Percentiles rank a stretch among this genome's conserved stretches.
Evolutionary conservation across 2,329 filamentous ascomycete species (phyloP).

Genomic region (Cladophialophora chaetospira): DNA sequence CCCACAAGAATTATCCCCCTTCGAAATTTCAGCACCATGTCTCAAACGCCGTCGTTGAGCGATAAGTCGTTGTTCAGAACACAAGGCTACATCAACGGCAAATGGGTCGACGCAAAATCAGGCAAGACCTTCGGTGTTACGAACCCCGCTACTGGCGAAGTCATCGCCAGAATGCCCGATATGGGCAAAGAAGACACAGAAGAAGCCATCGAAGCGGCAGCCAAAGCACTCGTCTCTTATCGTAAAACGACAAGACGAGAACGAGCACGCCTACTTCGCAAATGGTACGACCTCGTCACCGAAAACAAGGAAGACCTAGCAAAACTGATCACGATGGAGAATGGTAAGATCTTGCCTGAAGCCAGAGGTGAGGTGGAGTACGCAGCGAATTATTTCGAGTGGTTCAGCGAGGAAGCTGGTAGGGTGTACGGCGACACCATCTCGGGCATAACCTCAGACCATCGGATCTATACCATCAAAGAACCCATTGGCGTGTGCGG

Average conservation of each 20-base stretch:
- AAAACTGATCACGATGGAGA: constrained; percentile 74
- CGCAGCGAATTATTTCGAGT: constrained; percentile 75
- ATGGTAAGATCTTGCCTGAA: constrained; percentile 79
- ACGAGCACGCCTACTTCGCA: constrained; percentile 71
- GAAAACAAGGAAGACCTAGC: constrained; percentile 80
- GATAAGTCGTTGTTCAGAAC: neutral
- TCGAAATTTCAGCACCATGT: neutral
- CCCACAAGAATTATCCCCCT: neutral
- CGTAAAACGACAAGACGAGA: constrained; percentile 69
- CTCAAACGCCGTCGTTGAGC: neutral
- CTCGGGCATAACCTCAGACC: constrained; percentile 58
- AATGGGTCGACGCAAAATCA: neutral
- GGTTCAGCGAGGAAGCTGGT: constrained; percentile 79
- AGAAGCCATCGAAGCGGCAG: constrained; percentile 15
- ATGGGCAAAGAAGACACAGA: constrained; percentile 21
- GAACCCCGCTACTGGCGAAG: constrained; percentile 23
- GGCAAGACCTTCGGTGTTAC: neutral
- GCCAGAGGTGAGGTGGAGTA: constrained; percentile 72
- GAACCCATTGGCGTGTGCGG: constrained; percentile 69
- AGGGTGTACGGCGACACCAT: constrained; percentile 62
- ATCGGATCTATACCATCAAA: constrained; percentile 70
- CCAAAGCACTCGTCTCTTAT: neutral
- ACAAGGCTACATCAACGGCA: neutral
- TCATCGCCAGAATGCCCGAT: constrained; percentile 24
- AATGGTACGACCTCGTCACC: constrained; percentile 79